Conservation (phyloP, 225 moss, liverwort and hornwort genomes). For the Lunularia cruciata region DNA sequence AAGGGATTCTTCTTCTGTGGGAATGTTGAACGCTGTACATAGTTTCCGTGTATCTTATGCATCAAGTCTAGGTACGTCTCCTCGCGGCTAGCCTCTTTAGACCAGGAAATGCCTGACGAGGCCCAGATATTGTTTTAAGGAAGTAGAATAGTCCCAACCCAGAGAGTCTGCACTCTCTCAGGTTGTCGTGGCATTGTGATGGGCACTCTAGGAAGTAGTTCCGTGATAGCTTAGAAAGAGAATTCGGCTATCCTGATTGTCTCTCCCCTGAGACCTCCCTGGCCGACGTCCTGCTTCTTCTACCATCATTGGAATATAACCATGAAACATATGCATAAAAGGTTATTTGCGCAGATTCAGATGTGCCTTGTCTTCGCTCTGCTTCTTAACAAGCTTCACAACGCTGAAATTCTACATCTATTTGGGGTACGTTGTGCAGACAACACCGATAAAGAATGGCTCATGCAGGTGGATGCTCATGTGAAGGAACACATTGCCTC, state of each 20-base stretch:
- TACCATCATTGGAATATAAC: neutral
- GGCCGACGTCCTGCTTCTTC: neutral
- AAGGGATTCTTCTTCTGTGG: conserved; percentile 14
- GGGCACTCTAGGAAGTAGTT: neutral
- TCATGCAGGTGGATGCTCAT: conserved; percentile 35
- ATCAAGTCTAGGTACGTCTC: conserved; percentile 3
- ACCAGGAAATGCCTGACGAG: neutral
- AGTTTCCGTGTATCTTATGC: neutral
- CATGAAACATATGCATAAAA: conserved; percentile 9
- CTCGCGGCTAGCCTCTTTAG: conserved; percentile 2
- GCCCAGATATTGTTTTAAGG: neutral
- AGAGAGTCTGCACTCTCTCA: neutral
- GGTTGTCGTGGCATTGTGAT: neutral
- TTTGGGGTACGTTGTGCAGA: conserved; percentile 15
- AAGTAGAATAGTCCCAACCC: neutral
- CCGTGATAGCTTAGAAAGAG: neutral
- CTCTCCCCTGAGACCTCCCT: neutral
- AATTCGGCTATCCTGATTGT: neutral
- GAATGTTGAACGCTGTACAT: neutral
- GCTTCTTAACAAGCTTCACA: conserved; percentile 8
- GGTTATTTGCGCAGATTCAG: neutral
- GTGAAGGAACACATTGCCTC: conserved; percentile 37
- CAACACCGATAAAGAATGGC: conserved; percentile 44
- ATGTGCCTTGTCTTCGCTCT: conserved; percentile 11
- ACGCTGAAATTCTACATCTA: conserved; percentile 13